Evolutionary conservation across 805 yeast genomes (phyloP).

Genomic region (Lachancea fermentati): DNA sequence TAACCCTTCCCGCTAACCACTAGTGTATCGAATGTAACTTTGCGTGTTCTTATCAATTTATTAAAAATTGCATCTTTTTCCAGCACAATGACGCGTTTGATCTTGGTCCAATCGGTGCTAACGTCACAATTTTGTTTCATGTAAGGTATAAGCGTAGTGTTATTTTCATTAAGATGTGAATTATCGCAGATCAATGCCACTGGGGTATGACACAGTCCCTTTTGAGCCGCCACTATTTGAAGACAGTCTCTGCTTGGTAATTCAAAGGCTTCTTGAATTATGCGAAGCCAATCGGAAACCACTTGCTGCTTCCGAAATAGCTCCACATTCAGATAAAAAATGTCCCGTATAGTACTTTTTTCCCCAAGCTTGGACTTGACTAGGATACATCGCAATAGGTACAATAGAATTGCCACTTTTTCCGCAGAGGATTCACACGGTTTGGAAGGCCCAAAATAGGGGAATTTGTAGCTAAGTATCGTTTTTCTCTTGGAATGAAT

Average conservation of each 20-base stretch:
- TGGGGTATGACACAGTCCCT: slow-evolving; percentile 39
- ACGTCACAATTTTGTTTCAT: slow-evolving; percentile 18
- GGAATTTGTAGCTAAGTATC: slow-evolving; percentile 8
- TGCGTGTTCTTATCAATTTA: slow-evolving; percentile 20
- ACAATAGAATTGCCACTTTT: slow-evolving; percentile 15
- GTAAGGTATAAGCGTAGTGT: slow-evolving; percentile 36
- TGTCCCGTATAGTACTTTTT: slow-evolving; percentile 40
- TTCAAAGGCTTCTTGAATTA: slow-evolving; percentile 37
- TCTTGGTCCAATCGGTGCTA: background rate
- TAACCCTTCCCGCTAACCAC: slow-evolving; percentile 65
- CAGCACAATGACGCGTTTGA: slow-evolving; percentile 33
- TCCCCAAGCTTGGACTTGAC: slow-evolving; percentile 4
- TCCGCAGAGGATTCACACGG: slow-evolving; percentile 1
- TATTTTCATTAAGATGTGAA: background rate
- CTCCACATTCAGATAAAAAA: slow-evolving; percentile 57
- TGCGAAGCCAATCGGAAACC: slow-evolving; percentile 38
- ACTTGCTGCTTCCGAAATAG: slow-evolving; percentile 42
- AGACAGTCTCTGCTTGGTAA: slow-evolving; percentile 29
- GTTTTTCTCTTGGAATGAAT: slow-evolving; percentile 5
- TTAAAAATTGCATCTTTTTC: slow-evolving; percentile 52
- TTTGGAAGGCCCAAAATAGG: slow-evolving; percentile 8
- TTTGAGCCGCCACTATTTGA: slow-evolving; percentile 51
- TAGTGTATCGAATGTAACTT: slow-evolving; percentile 12
- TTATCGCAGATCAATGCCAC: slow-evolving; percentile 3
- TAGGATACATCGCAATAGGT: slow-evolving; percentile 15